Evolutionary conservation across 1,284 basidiomycete species (phyloP).

Genomic region (Prillingera fragicola): DNA sequence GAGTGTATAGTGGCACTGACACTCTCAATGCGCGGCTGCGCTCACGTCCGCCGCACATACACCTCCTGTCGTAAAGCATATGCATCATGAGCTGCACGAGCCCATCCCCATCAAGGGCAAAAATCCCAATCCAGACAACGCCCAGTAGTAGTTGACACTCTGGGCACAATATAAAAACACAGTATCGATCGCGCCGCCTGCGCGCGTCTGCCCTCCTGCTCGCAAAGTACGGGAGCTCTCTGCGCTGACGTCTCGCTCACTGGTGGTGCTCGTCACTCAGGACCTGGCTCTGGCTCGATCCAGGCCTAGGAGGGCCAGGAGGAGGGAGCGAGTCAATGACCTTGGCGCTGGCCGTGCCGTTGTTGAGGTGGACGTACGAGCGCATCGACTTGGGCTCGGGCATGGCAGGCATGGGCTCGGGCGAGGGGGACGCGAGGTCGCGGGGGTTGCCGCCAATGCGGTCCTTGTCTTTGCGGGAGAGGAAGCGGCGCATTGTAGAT

Average conservation of each 20-base stretch:
- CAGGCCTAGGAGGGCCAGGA: slow-evolving; percentile 15
- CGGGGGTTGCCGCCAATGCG: slow-evolving; percentile 8
- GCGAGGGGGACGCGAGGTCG: neutral
- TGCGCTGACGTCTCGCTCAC: neutral
- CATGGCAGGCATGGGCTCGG: slow-evolving; percentile 8
- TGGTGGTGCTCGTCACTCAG: neutral
- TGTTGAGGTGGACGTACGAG: slow-evolving; percentile 35
- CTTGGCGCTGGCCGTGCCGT: slow-evolving; percentile 30
- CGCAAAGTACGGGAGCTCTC: neutral
- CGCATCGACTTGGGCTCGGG: slow-evolving; percentile 32
- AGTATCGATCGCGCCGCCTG: no score
- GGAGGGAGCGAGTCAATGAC: slow-evolving; percentile 31
- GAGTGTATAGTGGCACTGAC: no score
- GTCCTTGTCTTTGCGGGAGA: slow-evolving; percentile 23
- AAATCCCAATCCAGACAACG: no score
- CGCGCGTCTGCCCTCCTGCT: neutral
- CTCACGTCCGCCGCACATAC: no score
- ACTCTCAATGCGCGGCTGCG: no score
- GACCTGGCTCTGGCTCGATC: neutral
- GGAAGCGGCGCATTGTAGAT: slow-evolving; percentile 21
- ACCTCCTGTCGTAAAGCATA: no score
- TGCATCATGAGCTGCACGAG: no score
- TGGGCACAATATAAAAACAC: neutral
- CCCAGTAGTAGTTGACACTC: no score
- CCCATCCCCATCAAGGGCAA: no score